These are phyloP conservation scores for Trichoderma asperelloides DNA, from an alignment of 495 filamentous ascomycete species.

Conservation along the genomic window DNA sequence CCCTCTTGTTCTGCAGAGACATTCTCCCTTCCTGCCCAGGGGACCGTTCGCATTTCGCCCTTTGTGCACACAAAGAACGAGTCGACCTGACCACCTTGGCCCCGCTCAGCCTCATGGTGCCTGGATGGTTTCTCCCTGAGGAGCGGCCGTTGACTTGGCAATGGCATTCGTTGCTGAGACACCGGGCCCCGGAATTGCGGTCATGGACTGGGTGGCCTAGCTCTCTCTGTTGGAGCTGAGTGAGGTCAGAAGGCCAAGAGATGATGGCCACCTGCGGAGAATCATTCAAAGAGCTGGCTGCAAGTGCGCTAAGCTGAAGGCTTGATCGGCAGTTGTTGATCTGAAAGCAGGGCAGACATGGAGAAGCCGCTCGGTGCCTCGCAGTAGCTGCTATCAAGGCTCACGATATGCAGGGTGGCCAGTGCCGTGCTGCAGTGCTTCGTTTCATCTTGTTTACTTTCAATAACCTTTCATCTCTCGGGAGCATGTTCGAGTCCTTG, in stretches of 20 bases:
- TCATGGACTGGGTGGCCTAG: not conserved
- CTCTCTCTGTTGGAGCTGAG: not conserved
- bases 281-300: not conserved
- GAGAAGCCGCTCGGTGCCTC: not conserved
- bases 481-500: not conserved
- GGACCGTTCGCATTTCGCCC: not conserved
- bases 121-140: not conserved
- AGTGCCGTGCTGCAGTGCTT: not conserved
- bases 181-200: not conserved
- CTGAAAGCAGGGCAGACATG: not conserved
- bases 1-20: not conserved
- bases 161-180: constrained; percentile 4
- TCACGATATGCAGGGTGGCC: not conserved
- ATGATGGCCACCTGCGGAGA: not conserved
- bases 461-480: not conserved
- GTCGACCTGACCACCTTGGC: not conserved
- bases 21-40: not conserved
- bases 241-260: not conserved
- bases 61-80: not conserved
- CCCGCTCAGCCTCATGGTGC: not conserved
- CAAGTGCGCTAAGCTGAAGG: not conserved
- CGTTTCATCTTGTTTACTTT: not conserved
- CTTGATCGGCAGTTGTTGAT: not conserved
- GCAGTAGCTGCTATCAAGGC: not conserved
- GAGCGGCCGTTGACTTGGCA: constrained; percentile 4